A percentile compares a stretch with the other conserved stretches of the same genome.
These are phyloP conservation scores for Plicaturopsis crispa DNA, from an alignment of 768 basidiomycete genomes.

Conservation along the genomic window DNA sequence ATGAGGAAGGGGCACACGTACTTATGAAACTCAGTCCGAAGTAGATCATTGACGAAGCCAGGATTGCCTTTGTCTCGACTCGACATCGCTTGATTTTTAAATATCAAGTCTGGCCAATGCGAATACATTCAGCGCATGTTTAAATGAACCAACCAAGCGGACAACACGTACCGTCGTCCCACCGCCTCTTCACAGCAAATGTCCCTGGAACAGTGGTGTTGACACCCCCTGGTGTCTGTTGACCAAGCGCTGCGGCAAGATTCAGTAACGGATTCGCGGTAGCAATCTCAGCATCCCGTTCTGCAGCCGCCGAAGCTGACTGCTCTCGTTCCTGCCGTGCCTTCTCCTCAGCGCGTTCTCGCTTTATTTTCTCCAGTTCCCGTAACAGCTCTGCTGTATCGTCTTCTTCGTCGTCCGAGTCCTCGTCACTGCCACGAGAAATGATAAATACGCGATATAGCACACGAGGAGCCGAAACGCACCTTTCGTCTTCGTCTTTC, in stretches of 20 bases:
- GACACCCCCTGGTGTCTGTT: constrained; percentile 53
- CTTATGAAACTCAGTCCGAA: constrained; percentile 94
- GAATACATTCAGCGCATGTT: constrained; percentile 4
- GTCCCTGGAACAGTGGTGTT: constrained; percentile 73
- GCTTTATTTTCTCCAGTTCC: constrained; percentile 98
- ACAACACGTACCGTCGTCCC: constrained; percentile 78
- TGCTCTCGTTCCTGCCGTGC: constrained; percentile 73
- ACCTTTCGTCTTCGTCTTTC: constrained; percentile 41
- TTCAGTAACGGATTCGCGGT: constrained; percentile 84
- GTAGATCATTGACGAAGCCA: constrained; percentile 91
- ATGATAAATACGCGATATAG: neutral
- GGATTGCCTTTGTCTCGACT: constrained; percentile 54
- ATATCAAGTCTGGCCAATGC: constrained; percentile 70
- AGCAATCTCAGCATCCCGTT: constrained; percentile 79
- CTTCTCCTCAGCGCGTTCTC: constrained; percentile 91
- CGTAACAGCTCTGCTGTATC: constrained; percentile 91
- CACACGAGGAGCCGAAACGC: constrained; percentile 11
- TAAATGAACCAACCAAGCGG: constrained; percentile 4
- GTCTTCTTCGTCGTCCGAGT: constrained; percentile 70
- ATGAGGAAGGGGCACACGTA: constrained; percentile 27
- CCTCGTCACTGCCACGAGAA: constrained; percentile 33
- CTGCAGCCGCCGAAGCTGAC: constrained; percentile 47
- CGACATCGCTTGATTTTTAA: constrained; percentile 94
- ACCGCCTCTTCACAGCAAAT: constrained; percentile 87
- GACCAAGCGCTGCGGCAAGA: constrained; percentile 84